Base-by-base conservation (phyloP, 768 basidiomycete genomes). In the Leccinum arenicola region DNA sequence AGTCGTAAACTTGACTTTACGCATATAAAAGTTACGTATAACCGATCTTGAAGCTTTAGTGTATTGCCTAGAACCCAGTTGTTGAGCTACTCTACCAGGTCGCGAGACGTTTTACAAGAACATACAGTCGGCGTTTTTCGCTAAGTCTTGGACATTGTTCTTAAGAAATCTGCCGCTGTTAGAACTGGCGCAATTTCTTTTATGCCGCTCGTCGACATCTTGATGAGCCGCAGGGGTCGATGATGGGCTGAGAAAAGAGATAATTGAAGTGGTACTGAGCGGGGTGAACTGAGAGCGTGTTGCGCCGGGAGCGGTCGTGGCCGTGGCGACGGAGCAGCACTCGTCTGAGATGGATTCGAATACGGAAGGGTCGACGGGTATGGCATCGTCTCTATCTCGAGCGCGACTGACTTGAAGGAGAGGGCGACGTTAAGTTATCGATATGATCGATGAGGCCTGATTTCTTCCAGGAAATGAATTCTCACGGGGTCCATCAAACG, bases 31-130 rank as follows among this genome's bases (percentile, higher is more conserved):
- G 68, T 94, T 93, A 62, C 96, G 86, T 77, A 98, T 98, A 66
- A 65, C 93, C 95, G 75, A 99, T 99, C 80, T 99, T 98, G 82
- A 97, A 98, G 81, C 98, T 98, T 82, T 97, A 98, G 77, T 98
- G 97, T 72, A 98, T 98, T 65, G 95, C 94, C 92, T 93, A 63
- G 40, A 14, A 11, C 31, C 8, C 40, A 43, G 43, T 25, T 21
- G 51, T 62, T 43, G 53, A 38, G n/a, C 25, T n/a, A n/a, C 54
- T 43, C 31, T n/a, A 27, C 25, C 25, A 27, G 56, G 59, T 52
- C 43, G 45, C 36, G 21, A 57, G 43, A 43, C 53, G 15, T 48
- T 40, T 36, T 31, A n/a, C 33, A 8, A 43, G 48, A 21, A 10
- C 66, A 51, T 70, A 93, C 93, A 29, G 96, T 98, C 9, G 96